Evolutionary conservation across 2,329 filamentous ascomycete genomes (phyloP), one percentile per base, ranked within the genome.

Genomic region (Cladosporium halotolerans): DNA sequence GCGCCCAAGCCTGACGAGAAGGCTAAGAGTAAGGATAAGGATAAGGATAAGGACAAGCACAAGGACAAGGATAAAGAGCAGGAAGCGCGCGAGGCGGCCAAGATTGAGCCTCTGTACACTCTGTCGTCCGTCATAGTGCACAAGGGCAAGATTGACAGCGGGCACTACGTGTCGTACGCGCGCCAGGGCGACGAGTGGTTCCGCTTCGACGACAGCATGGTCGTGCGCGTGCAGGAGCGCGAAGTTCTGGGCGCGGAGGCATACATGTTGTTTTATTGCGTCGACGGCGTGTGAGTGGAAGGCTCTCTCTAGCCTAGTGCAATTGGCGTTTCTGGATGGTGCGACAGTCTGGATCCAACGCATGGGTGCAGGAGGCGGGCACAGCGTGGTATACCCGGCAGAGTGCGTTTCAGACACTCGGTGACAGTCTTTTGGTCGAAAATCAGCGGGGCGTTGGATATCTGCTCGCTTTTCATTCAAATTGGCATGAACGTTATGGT

Each of bases 201-300:
- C 69, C 83, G 88, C 52, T 96, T 96, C 72, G 95, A 97, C 65
- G 92, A 97, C 67, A 91, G 93, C 68, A 90, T 89, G 68, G 92
- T 97, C 19, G 88, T 91, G 57, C 67, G 91, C 53, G 92, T 89
- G 2, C 83, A 82, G 44, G 10, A 93, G 66, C 87, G 86, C 4
- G 89, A 96, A 55, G 92, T 97, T 3, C 77, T 97, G 40, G 81
- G 80, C 31, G 88, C 89, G 11, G 85, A 96, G 68, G 90, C 92
- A 0, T 97, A 96, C 69, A 76, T 97, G 54, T 75, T 97, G 50
- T 96, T 96, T 68, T 97, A 97, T 56, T 64, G 69, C 39, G 61
- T 67, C 8, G 50, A 57, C 52, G 62, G 46, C 16, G 41, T 54
- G 9, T 54, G 52, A 44, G 11, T 47, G 9, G 9, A 34, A 34